phyloP scores from a whole-genome alignment of 176 grass and related monocot genomes.

The Echinochloa phyllopogon region DNA sequence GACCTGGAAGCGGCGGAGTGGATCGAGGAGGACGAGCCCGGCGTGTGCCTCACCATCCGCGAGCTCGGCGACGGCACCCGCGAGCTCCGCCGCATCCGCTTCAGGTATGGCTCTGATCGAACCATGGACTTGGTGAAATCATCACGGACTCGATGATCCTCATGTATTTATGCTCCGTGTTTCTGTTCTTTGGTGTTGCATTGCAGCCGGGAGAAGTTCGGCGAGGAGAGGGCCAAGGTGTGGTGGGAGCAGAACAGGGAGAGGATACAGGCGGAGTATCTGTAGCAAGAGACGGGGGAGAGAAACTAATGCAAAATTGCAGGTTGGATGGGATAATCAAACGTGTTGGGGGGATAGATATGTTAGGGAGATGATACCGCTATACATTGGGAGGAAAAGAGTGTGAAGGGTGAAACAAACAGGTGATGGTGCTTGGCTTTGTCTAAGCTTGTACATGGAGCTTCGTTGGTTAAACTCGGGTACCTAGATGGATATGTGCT shows the following conservation, averaged over 20 bases:
- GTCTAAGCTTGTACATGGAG: constrained; percentile 28
- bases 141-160: neutral
- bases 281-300: constrained; percentile 30
- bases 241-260: constrained; percentile 98
- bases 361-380: constrained; percentile 29
- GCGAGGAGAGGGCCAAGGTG: constrained; percentile 85
- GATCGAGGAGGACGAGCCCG: constrained; percentile 93
- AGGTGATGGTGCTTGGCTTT: constrained; percentile 5
- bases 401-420: constrained; percentile 31
- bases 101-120: constrained; percentile 55
- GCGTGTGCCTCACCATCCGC: constrained; percentile 95
- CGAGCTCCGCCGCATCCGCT: constrained; percentile 88
- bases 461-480: neutral
- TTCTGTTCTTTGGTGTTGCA: constrained; percentile 8
- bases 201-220: constrained; percentile 89
- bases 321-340: constrained; percentile 19
- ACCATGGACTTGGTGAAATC: neutral
- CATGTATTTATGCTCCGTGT: neutral
- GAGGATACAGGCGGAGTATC: constrained; percentile 84
- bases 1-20: constrained; percentile 76
- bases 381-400: constrained; percentile 30
- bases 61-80: constrained; percentile 91
- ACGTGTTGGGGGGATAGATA: constrained; percentile 33
- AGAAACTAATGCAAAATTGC: constrained; percentile 7
- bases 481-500: constrained; percentile 3